A percentile compares a stretch with the other conserved stretches of the same genome.
phyloP scores from a whole-genome alignment of 1,284 basidiomycete genomes.

The Boletus coffeatus region DNA sequence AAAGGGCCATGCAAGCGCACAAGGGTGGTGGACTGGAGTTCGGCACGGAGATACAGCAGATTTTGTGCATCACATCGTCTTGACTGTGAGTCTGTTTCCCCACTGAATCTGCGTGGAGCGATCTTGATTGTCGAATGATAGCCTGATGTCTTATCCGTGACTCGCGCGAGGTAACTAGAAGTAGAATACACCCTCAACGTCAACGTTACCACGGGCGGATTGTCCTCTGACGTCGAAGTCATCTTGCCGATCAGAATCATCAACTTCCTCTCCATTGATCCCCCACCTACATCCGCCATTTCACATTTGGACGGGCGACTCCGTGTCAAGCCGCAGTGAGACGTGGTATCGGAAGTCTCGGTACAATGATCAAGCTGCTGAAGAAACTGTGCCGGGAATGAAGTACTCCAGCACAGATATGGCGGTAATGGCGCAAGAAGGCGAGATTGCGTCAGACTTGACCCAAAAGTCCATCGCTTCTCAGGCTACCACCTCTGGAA shows the following conservation, averaged over 20 bases:
- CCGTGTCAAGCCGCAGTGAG: conserved; percentile 19
- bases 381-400: conserved; percentile 28
- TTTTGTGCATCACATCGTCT: conserved; percentile 40
- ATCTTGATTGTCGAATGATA: conserved; percentile 28
- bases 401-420: conserved; percentile 25
- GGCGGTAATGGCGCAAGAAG: conserved; percentile 25
- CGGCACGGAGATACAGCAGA: conserved; percentile 46
- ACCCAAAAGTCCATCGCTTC: conserved; percentile 8
- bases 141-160: conserved; percentile 39
- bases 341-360: conserved; percentile 29
- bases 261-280: conserved; percentile 38
- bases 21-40: conserved; percentile 37
- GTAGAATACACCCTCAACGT: conserved; percentile 62
- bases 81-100: conserved; percentile 42
- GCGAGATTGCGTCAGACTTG: conserved; percentile 3
- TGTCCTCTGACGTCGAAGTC: conserved; percentile 62
- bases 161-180: too few relatives aligned
- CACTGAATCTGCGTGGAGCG: not conserved
- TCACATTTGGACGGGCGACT: conserved; percentile 20
- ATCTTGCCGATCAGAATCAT: conserved; percentile 63
- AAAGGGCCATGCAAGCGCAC: too few relatives aligned
- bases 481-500: conserved; percentile 7
- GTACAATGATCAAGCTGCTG: conserved; percentile 4
- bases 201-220: conserved; percentile 57
- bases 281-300: conserved; percentile 46